A percentile compares a stretch with the other conserved stretches of the same genome.
phyloP scores from a whole-genome alignment of 2,329 filamentous ascomycete genomes.

The Trichophyton benhamiae region DNA sequence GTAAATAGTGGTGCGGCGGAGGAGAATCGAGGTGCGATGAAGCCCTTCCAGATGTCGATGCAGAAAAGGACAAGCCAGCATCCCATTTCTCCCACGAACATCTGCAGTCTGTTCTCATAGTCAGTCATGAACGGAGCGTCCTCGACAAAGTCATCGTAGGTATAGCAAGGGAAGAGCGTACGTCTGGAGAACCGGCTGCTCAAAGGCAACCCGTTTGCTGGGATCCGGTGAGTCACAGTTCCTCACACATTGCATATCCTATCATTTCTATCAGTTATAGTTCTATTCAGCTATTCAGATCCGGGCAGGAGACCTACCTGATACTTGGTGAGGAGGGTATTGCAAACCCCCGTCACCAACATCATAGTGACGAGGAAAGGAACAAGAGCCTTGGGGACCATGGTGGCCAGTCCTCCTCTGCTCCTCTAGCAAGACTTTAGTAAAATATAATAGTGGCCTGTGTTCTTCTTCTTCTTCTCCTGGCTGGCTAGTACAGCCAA shows the following conservation, averaged over 20 bases:
- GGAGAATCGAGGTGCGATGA: constrained; percentile 29
- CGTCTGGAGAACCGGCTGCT: constrained; percentile 92
- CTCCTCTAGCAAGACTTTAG: not conserved
- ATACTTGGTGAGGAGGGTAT: constrained; percentile 92
- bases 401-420: constrained; percentile 26
- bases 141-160: not conserved
- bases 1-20: constrained; percentile 33
- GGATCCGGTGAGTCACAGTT: constrained; percentile 65
- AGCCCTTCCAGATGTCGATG: constrained; percentile 53
- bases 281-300: constrained; percentile 41
- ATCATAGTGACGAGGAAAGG: constrained; percentile 90
- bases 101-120: constrained; percentile 52
- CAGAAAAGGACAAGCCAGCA: constrained; percentile 82
- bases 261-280: constrained; percentile 57
- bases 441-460: not conserved
- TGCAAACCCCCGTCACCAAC: constrained; percentile 90
- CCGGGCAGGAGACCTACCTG: constrained; percentile 48
- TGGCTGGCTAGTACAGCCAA: not conserved
- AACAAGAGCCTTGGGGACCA: constrained; percentile 61
- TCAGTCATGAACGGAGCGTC: not conserved
- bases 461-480: not conserved
- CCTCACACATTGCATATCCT: constrained; percentile 92
- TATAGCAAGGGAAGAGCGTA: constrained; percentile 19
- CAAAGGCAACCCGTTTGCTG: constrained; percentile 59
- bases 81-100: constrained; percentile 94